Evolutionary conservation across 441 rosid genomes (phyloP), one percentile per base, ranked within the genome.

Genomic region (Gossypium schwendimanii): DNA sequence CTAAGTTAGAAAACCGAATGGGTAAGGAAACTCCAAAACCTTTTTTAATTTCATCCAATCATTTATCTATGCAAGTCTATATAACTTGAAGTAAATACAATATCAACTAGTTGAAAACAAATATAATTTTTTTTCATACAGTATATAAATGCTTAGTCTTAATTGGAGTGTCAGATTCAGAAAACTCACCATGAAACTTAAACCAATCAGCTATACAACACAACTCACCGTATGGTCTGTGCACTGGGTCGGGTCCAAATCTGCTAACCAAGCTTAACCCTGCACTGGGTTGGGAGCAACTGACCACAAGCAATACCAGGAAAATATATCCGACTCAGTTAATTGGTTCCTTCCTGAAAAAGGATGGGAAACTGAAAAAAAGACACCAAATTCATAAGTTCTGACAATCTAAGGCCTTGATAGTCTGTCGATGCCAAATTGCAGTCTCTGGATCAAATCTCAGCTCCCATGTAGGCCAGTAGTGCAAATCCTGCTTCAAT

Each of bases 401-500:
- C 8, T 49, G 15, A 31, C 39, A 65, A 67, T 86, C 79, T 23
- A 90, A 82, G 39, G 92, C 79, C 75, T 88, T 91, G 81, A 96
- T 85, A 10, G 77, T 81, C 28, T 76, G 21, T 75, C 94, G 86
- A 18, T 78, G 85, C 99, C 99, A 96, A 66, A 84, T 81, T 70
- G 94, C 91, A 21, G 88, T 80, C 58, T 82, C 85, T 1, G 98
- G 93, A 70, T 96, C 91, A 70, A 93, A 96, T 69, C 88, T 87
- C 77, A 91, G 80, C 81, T 91, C 97, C 98, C 98, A 93, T 9
- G 97, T 90, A 20, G 97, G 96, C 99, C 98, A 96, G 72, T 96
- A 93, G 81, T 93, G 98, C 70, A 96, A 82, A 83, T 96, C 99
- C 77, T 93, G 97, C 84, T 96, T 96, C 77, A 96, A 73, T n/a